Percentiles rank a stretch among this genome's conserved stretches.
Evolutionary conservation across 129 eudicot species (phyloP).

Genomic region (Calendula officinalis): DNA sequence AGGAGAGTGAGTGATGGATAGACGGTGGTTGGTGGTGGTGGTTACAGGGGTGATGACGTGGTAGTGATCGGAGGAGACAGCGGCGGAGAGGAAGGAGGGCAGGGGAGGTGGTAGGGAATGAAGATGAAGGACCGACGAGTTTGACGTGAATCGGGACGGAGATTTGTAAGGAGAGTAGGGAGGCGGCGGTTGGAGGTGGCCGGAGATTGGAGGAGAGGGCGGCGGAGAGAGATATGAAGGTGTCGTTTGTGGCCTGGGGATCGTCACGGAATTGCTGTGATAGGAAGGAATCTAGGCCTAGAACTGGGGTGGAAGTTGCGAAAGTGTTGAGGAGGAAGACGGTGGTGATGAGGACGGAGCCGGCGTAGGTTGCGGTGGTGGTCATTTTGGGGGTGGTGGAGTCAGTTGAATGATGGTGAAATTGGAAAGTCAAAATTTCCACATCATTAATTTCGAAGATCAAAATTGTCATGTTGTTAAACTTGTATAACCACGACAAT

Average conservation of each 20-base stretch:
- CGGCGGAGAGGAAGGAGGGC: slow-evolving; percentile 44
- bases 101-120: slow-evolving; percentile 7
- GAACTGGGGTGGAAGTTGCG: slow-evolving; percentile 49
- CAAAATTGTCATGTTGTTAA: too few species aligned
- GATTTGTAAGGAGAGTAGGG: slow-evolving; percentile 33
- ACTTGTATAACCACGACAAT: too few species aligned
- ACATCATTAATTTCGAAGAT: background rate
- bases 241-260: slow-evolving; percentile 79
- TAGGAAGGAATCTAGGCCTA: slow-evolving; percentile 76
- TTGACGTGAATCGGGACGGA: background rate
- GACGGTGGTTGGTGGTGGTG: slow-evolving; percentile 35
- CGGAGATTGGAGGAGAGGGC: slow-evolving; percentile 43
- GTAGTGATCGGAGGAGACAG: slow-evolving; percentile 70
- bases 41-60: slow-evolving; percentile 64
- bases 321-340: slow-evolving; percentile 24
- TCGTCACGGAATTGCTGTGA: slow-evolving; percentile 58
- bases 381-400: slow-evolving; percentile 31
- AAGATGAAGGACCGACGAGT: background rate
- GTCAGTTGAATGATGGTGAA: background rate
- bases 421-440: background rate
- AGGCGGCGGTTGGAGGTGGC: slow-evolving; percentile 45
- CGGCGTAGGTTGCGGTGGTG: slow-evolving; percentile 29
- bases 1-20: slow-evolving; percentile 55
- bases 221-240: slow-evolving; percentile 65
- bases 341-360: slow-evolving; percentile 27